Conservation (phyloP, 1,139 yeast genomes). For the Blastobotrys aristatus region DNA sequence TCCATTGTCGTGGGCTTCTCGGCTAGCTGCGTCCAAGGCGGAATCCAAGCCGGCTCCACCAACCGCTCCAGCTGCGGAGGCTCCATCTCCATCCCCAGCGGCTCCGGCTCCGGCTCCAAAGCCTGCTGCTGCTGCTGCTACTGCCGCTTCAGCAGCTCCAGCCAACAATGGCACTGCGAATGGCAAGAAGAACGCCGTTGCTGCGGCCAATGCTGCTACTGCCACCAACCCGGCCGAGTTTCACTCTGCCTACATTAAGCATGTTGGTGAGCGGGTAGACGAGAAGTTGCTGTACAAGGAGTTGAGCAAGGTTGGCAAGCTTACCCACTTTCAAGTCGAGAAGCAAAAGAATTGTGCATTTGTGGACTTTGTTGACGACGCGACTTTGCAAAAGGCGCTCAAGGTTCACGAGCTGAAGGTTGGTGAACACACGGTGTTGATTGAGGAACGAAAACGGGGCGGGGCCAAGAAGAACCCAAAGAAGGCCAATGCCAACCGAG, state of each 20-base stretch:
- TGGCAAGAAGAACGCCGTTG: background rate
- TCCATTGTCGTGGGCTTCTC: slow-evolving; percentile 7
- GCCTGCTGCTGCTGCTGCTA: slow-evolving; percentile 11
- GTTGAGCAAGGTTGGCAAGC: slow-evolving; percentile 32
- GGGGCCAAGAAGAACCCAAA: slow-evolving; percentile 17
- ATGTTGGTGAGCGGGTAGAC: slow-evolving; percentile 31
- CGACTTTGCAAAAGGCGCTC: slow-evolving; percentile 32
- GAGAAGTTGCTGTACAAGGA: slow-evolving; percentile 30
- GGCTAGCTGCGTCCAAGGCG: slow-evolving; percentile 6
- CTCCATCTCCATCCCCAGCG: background rate
- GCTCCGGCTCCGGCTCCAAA: slow-evolving; percentile 15
- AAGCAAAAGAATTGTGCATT: slow-evolving; percentile 35
- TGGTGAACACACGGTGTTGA: slow-evolving; percentile 28
- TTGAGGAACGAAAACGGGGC: slow-evolving; percentile 34
- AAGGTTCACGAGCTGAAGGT: slow-evolving; percentile 31
- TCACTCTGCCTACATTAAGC: slow-evolving; percentile 38
- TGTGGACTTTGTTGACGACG: slow-evolving; percentile 37
- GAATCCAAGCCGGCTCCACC: background rate
- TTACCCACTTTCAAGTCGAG: slow-evolving; percentile 36
- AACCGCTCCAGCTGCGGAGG: slow-evolving; percentile 1
- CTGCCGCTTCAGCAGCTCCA: slow-evolving; percentile 8
- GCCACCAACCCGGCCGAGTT: slow-evolving; percentile 20
- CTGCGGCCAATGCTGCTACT: slow-evolving; percentile 9
- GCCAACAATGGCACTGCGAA: slow-evolving; percentile 2
- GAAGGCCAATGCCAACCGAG: slow-evolving; percentile 8